These are phyloP conservation scores for Apiotrichum montevideense DNA, from an alignment of 1,284 basidiomycete species.

Conservation along the genomic window DNA sequence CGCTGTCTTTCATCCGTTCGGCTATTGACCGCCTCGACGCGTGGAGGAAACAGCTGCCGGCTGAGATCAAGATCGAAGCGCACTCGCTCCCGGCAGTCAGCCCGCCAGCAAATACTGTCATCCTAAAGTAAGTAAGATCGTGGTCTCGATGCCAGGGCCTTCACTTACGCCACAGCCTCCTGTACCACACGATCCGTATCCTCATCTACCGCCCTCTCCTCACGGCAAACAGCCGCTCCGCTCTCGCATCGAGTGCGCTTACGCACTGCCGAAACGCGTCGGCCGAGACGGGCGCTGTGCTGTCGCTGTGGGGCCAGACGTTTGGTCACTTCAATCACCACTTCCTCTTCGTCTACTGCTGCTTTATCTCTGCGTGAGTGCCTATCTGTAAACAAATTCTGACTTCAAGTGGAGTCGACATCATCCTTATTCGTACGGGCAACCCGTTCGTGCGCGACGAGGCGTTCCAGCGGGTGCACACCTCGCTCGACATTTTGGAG, in stretches of 20 bases:
- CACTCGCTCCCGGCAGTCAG: background rate
- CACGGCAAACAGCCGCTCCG: slow-evolving; percentile 2
- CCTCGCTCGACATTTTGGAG: slow-evolving; percentile 15
- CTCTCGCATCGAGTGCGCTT: slow-evolving; percentile 7
- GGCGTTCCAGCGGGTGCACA: slow-evolving; percentile 13
- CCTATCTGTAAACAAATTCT: too few relatives aligned
- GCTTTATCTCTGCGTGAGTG: slow-evolving; percentile 9
- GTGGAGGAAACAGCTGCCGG: slow-evolving; percentile 2
- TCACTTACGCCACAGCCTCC: slow-evolving; percentile 1
- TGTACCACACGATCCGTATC: slow-evolving; percentile 12
- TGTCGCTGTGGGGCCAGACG: slow-evolving; percentile 12
- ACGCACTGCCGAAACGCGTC: slow-evolving; percentile 13
- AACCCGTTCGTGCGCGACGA: slow-evolving; percentile 16
- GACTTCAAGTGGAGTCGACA: slow-evolving; percentile 6
- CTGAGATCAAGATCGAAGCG: slow-evolving; percentile 5
- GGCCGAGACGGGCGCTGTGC: slow-evolving; percentile 7
- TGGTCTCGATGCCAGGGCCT: too few relatives aligned
- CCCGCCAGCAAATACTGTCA: slow-evolving; percentile 8
- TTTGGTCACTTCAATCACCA: slow-evolving; percentile 13
- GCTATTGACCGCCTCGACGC: slow-evolving; percentile 1
- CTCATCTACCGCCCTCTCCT: slow-evolving; percentile 17
- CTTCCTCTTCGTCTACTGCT: slow-evolving; percentile 15
- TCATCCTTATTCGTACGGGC: slow-evolving; percentile 19
- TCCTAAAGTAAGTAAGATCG: slow-evolving; percentile 7
- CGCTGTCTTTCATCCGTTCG: slow-evolving; percentile 11